phyloP scores from a whole-genome alignment of 1,284 basidiomycete species.

The Ganoderma meredithae region DNA sequence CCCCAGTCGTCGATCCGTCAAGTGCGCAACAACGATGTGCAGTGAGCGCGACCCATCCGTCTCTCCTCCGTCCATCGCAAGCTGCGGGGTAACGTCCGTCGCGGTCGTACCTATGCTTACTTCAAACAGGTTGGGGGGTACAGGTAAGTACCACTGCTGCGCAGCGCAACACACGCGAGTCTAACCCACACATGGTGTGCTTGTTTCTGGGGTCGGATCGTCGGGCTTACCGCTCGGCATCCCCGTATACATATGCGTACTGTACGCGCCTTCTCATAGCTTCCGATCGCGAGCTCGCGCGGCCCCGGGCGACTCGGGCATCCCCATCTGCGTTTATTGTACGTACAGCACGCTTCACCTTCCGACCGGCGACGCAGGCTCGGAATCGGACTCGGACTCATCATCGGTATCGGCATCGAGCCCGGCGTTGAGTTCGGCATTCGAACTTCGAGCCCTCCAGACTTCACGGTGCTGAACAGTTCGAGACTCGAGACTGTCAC shows the following conservation, averaged over 20 bases:
- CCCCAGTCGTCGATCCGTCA: too few relatives aligned
- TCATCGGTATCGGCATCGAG: too few relatives aligned
- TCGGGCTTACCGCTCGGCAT: neutral
- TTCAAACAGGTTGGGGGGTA: too few relatives aligned
- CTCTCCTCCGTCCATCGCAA: neutral
- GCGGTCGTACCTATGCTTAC: too few relatives aligned
- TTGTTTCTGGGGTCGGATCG: neutral
- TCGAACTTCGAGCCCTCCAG: neutral
- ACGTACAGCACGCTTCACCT: too few relatives aligned
- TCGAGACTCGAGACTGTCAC: neutral
- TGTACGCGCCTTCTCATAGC: neutral
- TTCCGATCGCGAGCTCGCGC: neutral
- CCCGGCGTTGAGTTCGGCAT: neutral
- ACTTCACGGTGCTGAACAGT: too few relatives aligned
- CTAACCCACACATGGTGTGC: too few relatives aligned
- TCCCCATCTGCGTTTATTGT: neutral
- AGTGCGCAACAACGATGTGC: too few relatives aligned
- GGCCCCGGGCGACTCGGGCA: neutral
- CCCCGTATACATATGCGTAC: neutral
- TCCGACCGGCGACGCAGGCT: neutral
- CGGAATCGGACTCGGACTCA: neutral
- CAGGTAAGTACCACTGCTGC: too few relatives aligned
- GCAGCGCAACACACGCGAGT: too few relatives aligned
- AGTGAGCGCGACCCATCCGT: too few relatives aligned
- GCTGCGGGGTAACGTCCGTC: neutral